Base-by-base conservation (phyloP, 495 filamentous ascomycete genomes). In the Penicillium soppii region DNA sequence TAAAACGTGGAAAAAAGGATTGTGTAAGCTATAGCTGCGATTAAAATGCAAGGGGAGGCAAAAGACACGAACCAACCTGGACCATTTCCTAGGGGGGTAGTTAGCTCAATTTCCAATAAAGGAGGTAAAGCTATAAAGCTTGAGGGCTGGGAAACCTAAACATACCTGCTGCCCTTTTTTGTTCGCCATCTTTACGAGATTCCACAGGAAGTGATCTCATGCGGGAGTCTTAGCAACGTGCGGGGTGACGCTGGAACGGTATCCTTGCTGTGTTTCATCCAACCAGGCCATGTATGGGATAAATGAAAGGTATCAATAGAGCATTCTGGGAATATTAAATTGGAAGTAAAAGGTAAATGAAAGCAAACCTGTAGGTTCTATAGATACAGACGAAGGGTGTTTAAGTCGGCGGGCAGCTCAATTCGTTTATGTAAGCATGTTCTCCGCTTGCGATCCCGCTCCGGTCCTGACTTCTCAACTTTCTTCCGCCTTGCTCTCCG, bases 1-100 rank as follows among this genome's bases (percentile, higher is more conserved):
- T 35, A 10, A 38, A 53, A 41, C 15, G 26, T 29, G 15, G 21
- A 19, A 10, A 7, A 27, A 56, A n/a, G n/a, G 44, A 33, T 50
- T 15, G 29, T 38, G 55, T 66, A 53, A 68, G 61, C 59, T 69
- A 56, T 62, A 57, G 43, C 36, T 41, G 27, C 22, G 32, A 57
- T 27, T 51, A 47, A 61, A 42, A 44, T 56, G 60, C 40, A 61
- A 52, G 53, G 64, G 53, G 57, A 52, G 23, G 30, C 39, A 46
- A 59, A 59, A 63, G 61, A 65, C 73, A 86, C 84, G 79, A 83
- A 97, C 94, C 94, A 79, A 98, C 91, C 86, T 98, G 92, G 56
- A 96, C 89, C 94, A 98, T 98, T 82, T 98, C 92, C 92, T 97
- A 65, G 39, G 8, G 17, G 45, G 35, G 47, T 26, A 9, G 52